These are phyloP conservation scores for Ustilago sp. DNA, from an alignment of 1,284 basidiomycete genomes.

Conservation along the genomic window DNA sequence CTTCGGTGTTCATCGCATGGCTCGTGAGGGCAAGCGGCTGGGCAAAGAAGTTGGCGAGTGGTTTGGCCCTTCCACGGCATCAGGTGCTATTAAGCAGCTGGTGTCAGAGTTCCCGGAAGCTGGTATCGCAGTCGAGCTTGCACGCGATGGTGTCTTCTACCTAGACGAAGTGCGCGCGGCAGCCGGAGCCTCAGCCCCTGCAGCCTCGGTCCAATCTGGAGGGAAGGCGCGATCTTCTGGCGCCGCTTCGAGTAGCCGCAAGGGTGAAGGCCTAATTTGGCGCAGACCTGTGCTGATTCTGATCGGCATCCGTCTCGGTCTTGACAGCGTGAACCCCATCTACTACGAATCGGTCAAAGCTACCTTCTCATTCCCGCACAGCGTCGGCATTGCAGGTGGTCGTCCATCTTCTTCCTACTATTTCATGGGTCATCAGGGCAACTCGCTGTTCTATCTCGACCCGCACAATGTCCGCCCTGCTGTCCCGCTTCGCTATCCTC, in stretches of 20 bases:
- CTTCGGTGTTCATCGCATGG: conserved; percentile 96
- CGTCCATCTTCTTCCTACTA: conserved; percentile 96
- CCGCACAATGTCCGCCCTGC: conserved; percentile 89
- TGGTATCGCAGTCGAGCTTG: conserved; percentile 83
- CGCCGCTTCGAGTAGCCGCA: conserved; percentile 3
- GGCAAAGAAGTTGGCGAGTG: conserved; percentile 96
- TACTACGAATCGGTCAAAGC: conserved; percentile 93
- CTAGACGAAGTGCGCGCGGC: conserved; percentile 86
- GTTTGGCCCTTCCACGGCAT: conserved; percentile 97
- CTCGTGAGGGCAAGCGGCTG: conserved; percentile 89
- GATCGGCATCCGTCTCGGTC: conserved; percentile 85
- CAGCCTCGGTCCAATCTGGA: background rate
- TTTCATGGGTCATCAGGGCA: conserved; percentile 89
- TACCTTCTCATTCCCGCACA: conserved; percentile 92
- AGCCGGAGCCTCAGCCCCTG: conserved; percentile 70
- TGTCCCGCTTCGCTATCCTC: conserved; percentile 79
- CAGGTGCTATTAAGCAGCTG: conserved; percentile 84
- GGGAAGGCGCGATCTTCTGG: conserved; percentile 15
- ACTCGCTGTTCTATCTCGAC: conserved; percentile 84
- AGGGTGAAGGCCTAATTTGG: conserved; percentile 73
- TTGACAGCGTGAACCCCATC: conserved; percentile 92
- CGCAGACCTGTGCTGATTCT: conserved; percentile 87
- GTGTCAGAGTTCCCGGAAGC: conserved; percentile 81
- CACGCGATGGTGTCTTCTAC: conserved; percentile 82
- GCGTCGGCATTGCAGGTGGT: conserved; percentile 94